Base-by-base conservation (phyloP, 805 yeast species). In the Tetrapisispora namnaoensis region DNA sequence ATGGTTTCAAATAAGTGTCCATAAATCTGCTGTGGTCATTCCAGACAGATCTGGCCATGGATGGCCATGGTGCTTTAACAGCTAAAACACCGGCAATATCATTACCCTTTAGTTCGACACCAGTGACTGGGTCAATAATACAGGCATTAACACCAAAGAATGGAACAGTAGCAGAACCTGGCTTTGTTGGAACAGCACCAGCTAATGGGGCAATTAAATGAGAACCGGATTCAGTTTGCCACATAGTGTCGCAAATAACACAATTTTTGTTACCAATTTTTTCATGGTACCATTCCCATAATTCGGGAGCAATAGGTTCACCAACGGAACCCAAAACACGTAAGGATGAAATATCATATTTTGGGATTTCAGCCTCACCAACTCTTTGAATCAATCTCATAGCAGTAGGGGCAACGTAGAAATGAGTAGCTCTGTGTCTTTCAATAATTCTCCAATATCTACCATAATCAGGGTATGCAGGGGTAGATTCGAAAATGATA, bases 161-260 rank as follows among this genome's bases (percentile, higher is more conserved):
- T 56, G 99, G 99, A 55, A 87, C 77, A 32, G 97, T 84, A 28
- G 98, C 98, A 46, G 96, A 84, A 57, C 99, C 99, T 22, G 99
- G 98, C 70, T 93, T 93, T 54, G 93, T 86, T 59, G 96, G 95
- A 16, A 91, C 81, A 37, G 85, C 83, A 66, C 99, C 98, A 17
- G 98, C 95, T 60, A 93, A 70, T 53, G 98, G 96, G 42, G 96
- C 84, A 67, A 93, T 84, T 67, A 93, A 76, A 65, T 91, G 97
- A 35, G 96, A 85, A 49, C 99, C 99, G 14, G 95, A 83, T 73
- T 93, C 99, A 37, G 98, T 93, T 74, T 90, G 96, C 99, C 99
- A 93, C 78, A 89, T 89, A 42, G 99, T 93, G 71, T 93, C 99
- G 61, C 87, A 82, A 58, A 91, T 83, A 61, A 89, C 95, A 63